A percentile compares a stretch with the other conserved stretches of the same genome.
Conservation (phyloP, 805 yeast species). For the Priceomyces castillae region DNA sequence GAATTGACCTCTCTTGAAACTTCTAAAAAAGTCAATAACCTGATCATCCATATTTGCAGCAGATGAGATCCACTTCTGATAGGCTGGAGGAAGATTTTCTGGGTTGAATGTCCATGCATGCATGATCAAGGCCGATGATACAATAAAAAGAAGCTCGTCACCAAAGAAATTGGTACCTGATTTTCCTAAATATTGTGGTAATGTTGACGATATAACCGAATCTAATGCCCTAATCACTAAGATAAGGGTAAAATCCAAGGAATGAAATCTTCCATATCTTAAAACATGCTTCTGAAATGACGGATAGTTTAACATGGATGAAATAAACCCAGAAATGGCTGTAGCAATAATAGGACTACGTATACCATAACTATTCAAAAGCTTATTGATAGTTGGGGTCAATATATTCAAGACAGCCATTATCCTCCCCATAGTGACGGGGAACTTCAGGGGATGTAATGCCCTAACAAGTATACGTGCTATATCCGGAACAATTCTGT, state of each 20-base stretch:
- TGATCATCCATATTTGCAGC: conserved; percentile 48
- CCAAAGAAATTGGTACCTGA: conserved; percentile 12
- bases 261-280: conserved; percentile 28
- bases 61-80: conserved; percentile 46
- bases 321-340: conserved; percentile 25
- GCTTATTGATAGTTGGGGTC: conserved; percentile 10
- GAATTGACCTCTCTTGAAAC: conserved; percentile 26
- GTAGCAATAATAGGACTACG: conserved; percentile 13
- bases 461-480: conserved; percentile 16
- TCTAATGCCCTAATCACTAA: conserved; percentile 35
- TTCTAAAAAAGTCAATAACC: conserved; percentile 30
- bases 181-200: conserved; percentile 4
- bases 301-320: conserved; percentile 31
- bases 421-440: conserved; percentile 23
- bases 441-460: conserved; percentile 21
- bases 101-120: conserved; percentile 40
- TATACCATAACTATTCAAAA: not conserved
- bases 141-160: conserved; percentile 31
- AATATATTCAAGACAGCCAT: conserved; percentile 21
- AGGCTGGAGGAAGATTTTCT: conserved; percentile 39
- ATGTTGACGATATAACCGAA: conserved; percentile 24
- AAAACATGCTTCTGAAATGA: conserved; percentile 29
- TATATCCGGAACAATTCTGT: conserved; percentile 8
- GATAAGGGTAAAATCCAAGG: conserved; percentile 36
- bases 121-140: conserved; percentile 32